A percentile compares a stretch with the other conserved stretches of the same genome.
phyloP scores from a whole-genome alignment of 306 rosid genomes.

The Abrus precatorius region DNA sequence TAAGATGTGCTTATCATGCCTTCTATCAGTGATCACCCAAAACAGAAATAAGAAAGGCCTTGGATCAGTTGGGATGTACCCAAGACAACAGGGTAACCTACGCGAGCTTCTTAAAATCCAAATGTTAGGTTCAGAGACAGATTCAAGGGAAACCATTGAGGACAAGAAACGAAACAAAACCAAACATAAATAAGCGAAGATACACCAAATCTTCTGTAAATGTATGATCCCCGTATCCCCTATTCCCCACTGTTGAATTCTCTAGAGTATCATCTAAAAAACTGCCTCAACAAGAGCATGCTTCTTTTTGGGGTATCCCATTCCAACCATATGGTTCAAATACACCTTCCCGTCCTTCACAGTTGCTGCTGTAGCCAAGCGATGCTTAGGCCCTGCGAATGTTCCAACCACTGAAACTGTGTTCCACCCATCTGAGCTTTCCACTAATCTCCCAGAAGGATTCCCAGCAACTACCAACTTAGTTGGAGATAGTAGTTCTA shows the following conservation, averaged over 20 bases:
- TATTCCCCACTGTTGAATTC: not conserved
- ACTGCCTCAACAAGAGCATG: conserved; percentile 87
- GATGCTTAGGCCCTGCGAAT: conserved; percentile 77
- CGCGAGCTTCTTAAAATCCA: not conserved
- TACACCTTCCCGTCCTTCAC: conserved; percentile 89
- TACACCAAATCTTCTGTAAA: conserved; percentile 13
- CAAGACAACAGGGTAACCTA: not conserved
- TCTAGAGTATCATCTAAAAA: conserved; percentile 48
- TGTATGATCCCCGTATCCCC: not conserved
- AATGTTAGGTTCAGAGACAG: not conserved
- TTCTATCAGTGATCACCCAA: no score
- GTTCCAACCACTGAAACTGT: conserved; percentile 70
- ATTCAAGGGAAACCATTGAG: not conserved
- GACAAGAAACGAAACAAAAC: conserved; percentile 14
- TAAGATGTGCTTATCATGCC: no score
- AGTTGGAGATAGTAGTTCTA: conserved; percentile 75
- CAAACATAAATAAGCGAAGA: conserved; percentile 12
- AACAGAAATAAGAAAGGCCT: not conserved
- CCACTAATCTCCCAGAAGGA: conserved; percentile 83
- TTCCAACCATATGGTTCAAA: conserved; percentile 72
- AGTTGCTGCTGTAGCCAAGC: conserved; percentile 85
- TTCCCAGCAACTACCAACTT: conserved; percentile 84
- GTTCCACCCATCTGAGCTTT: conserved; percentile 91
- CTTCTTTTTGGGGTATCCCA: conserved; percentile 89
- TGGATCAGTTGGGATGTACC: not conserved